A percentile compares a stretch with the other conserved stretches of the same genome.
phyloP scores from a whole-genome alignment of 2,329 filamentous ascomycete species.

The Cadophora luteo-olivacea region DNA sequence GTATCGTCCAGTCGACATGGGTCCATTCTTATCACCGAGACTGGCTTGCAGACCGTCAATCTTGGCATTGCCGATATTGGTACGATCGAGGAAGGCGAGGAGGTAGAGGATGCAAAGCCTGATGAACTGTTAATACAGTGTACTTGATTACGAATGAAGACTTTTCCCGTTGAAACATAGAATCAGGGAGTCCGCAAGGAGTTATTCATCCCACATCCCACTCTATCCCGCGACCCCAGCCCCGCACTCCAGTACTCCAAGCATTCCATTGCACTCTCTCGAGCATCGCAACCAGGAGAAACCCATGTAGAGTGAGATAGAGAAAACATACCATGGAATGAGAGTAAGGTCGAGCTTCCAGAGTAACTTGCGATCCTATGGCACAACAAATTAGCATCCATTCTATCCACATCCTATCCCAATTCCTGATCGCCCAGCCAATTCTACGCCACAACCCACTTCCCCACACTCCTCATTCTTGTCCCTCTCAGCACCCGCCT shows the following conservation, averaged over 20 bases:
- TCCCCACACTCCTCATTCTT: background rate
- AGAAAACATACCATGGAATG: constrained; percentile 57
- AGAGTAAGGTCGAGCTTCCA: constrained; percentile 66
- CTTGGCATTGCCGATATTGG: constrained; percentile 81
- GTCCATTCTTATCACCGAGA: constrained; percentile 49
- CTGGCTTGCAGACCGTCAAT: constrained; percentile 66
- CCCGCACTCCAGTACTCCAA: background rate
- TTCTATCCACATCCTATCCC: background rate
- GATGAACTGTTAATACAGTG: constrained; percentile 23
- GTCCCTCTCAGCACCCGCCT: background rate
- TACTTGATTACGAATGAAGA: background rate
- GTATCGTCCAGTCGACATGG: constrained; percentile 69
- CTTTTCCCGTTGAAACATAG: background rate
- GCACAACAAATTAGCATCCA: background rate
- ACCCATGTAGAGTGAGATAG: background rate
- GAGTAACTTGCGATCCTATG: constrained; percentile 65
- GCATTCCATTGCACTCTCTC: background rate
- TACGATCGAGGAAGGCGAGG: constrained; percentile 75
- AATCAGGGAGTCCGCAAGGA: background rate
- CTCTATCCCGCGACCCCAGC: no score
- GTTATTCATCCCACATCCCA: background rate
- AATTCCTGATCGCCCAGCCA: background rate
- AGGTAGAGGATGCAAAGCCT: constrained; percentile 76
- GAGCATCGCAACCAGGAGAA: background rate
- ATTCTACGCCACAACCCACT: background rate